Evolutionary conservation across 768 basidiomycete genomes (phyloP).

Genomic region (Mycena belliarum): DNA sequence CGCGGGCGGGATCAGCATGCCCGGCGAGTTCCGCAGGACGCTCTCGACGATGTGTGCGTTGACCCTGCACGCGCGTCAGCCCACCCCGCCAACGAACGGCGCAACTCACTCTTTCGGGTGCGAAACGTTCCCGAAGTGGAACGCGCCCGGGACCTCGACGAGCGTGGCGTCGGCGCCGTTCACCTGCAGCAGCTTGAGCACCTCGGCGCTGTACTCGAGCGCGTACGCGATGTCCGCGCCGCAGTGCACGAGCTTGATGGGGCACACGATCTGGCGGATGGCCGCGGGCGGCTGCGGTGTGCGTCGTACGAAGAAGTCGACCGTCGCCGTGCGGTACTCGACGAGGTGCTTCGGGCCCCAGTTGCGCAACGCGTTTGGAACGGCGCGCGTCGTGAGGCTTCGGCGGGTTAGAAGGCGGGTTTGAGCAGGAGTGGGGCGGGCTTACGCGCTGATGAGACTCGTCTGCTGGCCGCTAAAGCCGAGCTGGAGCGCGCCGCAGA

Average conservation of each 20-base stretch:
- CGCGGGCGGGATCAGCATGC: constrained; percentile 12
- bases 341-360: constrained; percentile 15
- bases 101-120: constrained; percentile 22
- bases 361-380: constrained; percentile 16
- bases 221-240: constrained; percentile 27
- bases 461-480: constrained; percentile 19
- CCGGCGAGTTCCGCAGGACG: constrained; percentile 10
- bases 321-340: constrained; percentile 13
- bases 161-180: constrained; percentile 22
- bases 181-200: constrained; percentile 23
- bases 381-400: constrained; percentile 13
- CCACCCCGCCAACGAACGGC: no score
- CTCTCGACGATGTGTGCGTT: constrained; percentile 13
- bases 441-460: constrained; percentile 19
- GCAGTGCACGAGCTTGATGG: constrained; percentile 27
- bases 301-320: constrained; percentile 21
- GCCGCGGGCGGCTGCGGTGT: constrained; percentile 14
- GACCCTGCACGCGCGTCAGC: no score
- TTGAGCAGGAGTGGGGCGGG: no score
- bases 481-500: constrained; percentile 20
- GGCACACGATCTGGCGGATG: constrained; percentile 23
- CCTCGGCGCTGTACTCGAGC: constrained; percentile 18
- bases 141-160: constrained; percentile 17
- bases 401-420: no score
- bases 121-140: constrained; percentile 24